phyloP scores from a whole-genome alignment of 2,329 filamentous ascomycete species.

The Botrytis deweyae region DNA sequence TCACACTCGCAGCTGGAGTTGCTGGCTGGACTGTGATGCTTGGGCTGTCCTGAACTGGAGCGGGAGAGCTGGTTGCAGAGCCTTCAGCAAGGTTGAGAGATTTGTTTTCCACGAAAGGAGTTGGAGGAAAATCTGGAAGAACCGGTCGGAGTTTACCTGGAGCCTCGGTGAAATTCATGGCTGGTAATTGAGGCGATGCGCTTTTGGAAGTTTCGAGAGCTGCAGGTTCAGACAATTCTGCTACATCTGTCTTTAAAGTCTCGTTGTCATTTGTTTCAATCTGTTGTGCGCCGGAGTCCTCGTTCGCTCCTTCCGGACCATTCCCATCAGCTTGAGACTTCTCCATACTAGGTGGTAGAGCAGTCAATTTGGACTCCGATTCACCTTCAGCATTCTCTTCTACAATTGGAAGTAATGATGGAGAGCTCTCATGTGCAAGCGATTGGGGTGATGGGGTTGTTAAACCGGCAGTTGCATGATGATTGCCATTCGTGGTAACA shows the following conservation, averaged over 20 bases:
- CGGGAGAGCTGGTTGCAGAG: slow-evolving; percentile 1
- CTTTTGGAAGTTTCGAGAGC: not conserved
- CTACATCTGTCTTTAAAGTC: not conserved
- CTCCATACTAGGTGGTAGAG: slow-evolving; percentile 16
- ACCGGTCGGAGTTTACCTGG: not conserved
- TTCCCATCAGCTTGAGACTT: not conserved
- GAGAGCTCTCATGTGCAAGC: slow-evolving; percentile 26
- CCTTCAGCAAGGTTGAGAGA: slow-evolving; percentile 23
- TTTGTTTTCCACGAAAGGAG: slow-evolving; percentile 27
- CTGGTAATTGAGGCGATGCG: not conserved
- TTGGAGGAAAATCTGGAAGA: slow-evolving; percentile 15
- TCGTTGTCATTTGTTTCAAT: not conserved
- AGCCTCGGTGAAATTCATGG: not conserved
- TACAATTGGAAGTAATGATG: slow-evolving; percentile 32
- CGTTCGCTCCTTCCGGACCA: not conserved
- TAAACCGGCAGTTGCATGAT: slow-evolving; percentile 12
- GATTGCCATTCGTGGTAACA: slow-evolving; percentile 24
- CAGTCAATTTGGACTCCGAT: slow-evolving; percentile 14
- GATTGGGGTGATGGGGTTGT: slow-evolving; percentile 24
- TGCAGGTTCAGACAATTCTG: not conserved
- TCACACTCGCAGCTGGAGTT: slow-evolving; percentile 27
- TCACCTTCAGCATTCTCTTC: slow-evolving; percentile 32
- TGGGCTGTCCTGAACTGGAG: slow-evolving; percentile 23
- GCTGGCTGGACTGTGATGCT: slow-evolving; percentile 31
- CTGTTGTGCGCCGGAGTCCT: not conserved